Evolutionary conservation across 2,329 filamentous ascomycete genomes (phyloP).

Genomic region (Penicillium sp.): DNA sequence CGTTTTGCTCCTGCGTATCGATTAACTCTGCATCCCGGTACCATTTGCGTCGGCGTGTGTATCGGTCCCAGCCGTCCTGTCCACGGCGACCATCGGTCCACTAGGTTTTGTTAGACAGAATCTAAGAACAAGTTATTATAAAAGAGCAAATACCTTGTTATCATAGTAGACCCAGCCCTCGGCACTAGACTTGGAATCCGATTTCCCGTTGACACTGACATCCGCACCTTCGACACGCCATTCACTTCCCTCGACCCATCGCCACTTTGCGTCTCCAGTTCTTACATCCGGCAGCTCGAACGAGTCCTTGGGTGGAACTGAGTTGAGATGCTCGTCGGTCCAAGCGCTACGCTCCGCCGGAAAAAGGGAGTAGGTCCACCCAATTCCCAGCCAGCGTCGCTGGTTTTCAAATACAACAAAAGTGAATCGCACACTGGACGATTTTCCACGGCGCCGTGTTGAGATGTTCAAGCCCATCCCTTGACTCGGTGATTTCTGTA

Average conservation of each 20-base stretch:
- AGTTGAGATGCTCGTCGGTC: constrained; percentile 92
- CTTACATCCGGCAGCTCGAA: constrained; percentile 64
- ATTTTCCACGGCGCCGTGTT: constrained; percentile 42
- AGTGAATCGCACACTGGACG: constrained; percentile 85
- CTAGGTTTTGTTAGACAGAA: constrained; percentile 40
- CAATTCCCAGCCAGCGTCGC: constrained; percentile 85
- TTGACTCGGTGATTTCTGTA: constrained; percentile 36
- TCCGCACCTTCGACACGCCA: constrained; percentile 76
- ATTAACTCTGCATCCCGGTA: constrained; percentile 93
- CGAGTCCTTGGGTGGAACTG: constrained; percentile 66
- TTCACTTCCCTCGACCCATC: constrained; percentile 77
- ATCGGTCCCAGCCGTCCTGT: constrained; percentile 86
- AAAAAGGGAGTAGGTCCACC: constrained; percentile 88
- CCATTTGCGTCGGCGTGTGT: constrained; percentile 92
- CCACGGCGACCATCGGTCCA: constrained; percentile 85
- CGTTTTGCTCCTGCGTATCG: constrained; percentile 52
- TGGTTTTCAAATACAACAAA: constrained; percentile 98
- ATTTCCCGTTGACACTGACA: constrained; percentile 30
- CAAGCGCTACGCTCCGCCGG: constrained; percentile 84
- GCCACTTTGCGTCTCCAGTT: constrained; percentile 58
- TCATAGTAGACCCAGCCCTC: constrained; percentile 97
- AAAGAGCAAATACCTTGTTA: constrained; percentile 64
- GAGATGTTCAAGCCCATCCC: constrained; percentile 46
- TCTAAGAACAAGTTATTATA: background rate
- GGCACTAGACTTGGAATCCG: constrained; percentile 46